Evolutionary conservation across 2,329 filamentous ascomycete species (phyloP).

Genomic region (Colletotrichum gloeosporioides): DNA sequence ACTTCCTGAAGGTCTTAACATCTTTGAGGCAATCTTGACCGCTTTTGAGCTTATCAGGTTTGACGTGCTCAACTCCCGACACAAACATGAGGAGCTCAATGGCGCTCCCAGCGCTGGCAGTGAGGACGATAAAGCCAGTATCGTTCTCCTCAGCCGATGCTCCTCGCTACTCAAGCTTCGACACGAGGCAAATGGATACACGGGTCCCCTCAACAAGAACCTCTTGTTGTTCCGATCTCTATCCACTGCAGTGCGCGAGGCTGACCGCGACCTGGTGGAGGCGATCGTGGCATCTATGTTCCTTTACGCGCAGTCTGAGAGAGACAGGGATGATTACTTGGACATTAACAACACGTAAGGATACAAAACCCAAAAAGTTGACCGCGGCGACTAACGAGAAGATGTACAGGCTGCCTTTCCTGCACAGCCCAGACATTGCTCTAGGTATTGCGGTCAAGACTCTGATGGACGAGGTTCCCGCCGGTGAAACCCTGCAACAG

Average conservation of each 20-base stretch:
- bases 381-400: constrained; percentile 24
- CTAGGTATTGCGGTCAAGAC: constrained; percentile 83
- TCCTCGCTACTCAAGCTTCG: constrained; percentile 82
- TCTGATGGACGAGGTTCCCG: constrained; percentile 75
- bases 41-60: constrained; percentile 86
- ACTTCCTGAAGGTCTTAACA: constrained; percentile 45
- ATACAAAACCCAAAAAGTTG: neutral
- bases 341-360: constrained; percentile 76
- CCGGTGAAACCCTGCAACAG: constrained; percentile 56
- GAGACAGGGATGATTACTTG: constrained; percentile 69
- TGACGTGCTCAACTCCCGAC: constrained; percentile 76
- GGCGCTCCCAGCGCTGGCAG: constrained; percentile 60
- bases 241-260: constrained; percentile 77
- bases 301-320: constrained; percentile 77
- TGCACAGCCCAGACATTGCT: constrained; percentile 73
- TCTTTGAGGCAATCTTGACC: constrained; percentile 81
- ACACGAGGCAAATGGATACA: constrained; percentile 89
- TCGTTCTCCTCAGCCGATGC: constrained; percentile 84
- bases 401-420: constrained; percentile 66
- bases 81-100: constrained; percentile 59
- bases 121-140: constrained; percentile 78
- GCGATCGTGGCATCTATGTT: constrained; percentile 82
- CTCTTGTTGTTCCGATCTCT: constrained; percentile 87
- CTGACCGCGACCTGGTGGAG: constrained; percentile 84
- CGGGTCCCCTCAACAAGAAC: constrained; percentile 90